Conservation (phyloP, 2,329 filamentous ascomycete species). For the Claviceps sp. region DNA sequence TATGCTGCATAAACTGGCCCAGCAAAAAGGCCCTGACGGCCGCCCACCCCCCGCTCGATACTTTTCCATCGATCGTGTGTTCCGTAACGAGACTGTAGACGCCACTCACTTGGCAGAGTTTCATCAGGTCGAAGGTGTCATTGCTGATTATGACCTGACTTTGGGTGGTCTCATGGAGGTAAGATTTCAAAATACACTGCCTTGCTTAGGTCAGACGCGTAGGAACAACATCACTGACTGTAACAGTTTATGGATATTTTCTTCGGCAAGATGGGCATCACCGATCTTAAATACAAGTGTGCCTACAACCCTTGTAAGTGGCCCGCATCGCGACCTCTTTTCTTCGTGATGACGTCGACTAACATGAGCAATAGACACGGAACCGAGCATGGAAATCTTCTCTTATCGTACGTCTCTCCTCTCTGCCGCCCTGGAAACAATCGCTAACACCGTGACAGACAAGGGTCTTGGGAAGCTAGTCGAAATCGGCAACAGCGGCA, state of each 20-base stretch:
- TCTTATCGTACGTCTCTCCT: slow-evolving; percentile 44
- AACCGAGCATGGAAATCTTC: slow-evolving; percentile 97
- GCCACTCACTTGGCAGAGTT: slow-evolving; percentile 96
- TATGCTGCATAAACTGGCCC: slow-evolving; percentile 80
- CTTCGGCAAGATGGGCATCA: slow-evolving; percentile 91
- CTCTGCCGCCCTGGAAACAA: neutral
- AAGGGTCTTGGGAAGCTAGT: slow-evolving; percentile 80
- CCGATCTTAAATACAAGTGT: slow-evolving; percentile 80
- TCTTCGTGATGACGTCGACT: slow-evolving; percentile 53
- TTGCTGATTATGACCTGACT: slow-evolving; percentile 88
- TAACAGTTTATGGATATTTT: slow-evolving; percentile 74
- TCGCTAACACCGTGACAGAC: slow-evolving; percentile 24
- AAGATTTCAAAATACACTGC: neutral
- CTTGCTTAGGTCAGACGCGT: neutral
- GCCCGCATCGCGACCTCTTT: neutral
- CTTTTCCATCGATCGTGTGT: slow-evolving; percentile 97
- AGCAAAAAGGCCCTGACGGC: slow-evolving; percentile 61
- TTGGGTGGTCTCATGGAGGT: slow-evolving; percentile 75
- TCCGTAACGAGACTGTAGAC: slow-evolving; percentile 95
- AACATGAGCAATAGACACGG: slow-evolving; percentile 48
- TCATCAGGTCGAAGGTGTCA: slow-evolving; percentile 97
- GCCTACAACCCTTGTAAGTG: slow-evolving; percentile 31
- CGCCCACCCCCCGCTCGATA: slow-evolving; percentile 63
- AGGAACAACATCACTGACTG: neutral
- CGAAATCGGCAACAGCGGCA: slow-evolving; percentile 95